Evolutionary conservation across 139 green algal genomes (phyloP).

Genomic region (Micromonas commoda): DNA sequence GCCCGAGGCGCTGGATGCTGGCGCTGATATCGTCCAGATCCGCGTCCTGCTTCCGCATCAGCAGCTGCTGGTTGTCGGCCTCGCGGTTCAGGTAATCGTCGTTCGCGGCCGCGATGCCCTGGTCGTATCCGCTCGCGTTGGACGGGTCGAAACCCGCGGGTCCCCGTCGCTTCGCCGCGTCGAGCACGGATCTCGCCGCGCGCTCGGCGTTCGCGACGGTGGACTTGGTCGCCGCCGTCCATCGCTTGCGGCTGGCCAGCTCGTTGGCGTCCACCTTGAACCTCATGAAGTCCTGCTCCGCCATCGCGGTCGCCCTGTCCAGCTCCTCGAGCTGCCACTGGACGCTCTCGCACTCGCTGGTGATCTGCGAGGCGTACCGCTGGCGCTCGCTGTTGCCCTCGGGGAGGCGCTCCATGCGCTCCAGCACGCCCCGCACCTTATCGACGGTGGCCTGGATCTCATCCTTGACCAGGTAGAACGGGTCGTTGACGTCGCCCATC

Average conservation of each 20-base stretch:
- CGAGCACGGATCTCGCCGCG: neutral
- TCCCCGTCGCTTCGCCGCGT: neutral
- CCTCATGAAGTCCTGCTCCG: slow-evolving; percentile 38
- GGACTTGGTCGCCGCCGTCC: slow-evolving; percentile 19
- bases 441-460: slow-evolving; percentile 46
- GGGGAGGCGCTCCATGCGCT: neutral
- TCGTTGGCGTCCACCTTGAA: slow-evolving; percentile 38
- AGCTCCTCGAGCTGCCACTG: slow-evolving; percentile 46
- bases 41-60: slow-evolving; percentile 17
- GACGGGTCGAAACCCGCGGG: neutral
- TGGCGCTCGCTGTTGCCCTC: neutral
- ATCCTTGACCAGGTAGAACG: slow-evolving; percentile 46
- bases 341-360: slow-evolving; percentile 31
- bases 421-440: neutral
- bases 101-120: neutral
- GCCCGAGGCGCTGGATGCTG: slow-evolving; percentile 17
- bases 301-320: slow-evolving; percentile 42
- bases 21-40: slow-evolving; percentile 30
- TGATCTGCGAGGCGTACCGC: slow-evolving; percentile 12
- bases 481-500: slow-evolving; percentile 28
- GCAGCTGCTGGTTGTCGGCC: neutral
- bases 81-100: neutral
- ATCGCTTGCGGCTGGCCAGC: slow-evolving; percentile 31
- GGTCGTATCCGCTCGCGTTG: neutral
- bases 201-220: neutral